Evolutionary conservation across 805 yeast species (phyloP), one percentile per base, ranked within the genome.

Genomic region (Jamesozyma piceae): DNA sequence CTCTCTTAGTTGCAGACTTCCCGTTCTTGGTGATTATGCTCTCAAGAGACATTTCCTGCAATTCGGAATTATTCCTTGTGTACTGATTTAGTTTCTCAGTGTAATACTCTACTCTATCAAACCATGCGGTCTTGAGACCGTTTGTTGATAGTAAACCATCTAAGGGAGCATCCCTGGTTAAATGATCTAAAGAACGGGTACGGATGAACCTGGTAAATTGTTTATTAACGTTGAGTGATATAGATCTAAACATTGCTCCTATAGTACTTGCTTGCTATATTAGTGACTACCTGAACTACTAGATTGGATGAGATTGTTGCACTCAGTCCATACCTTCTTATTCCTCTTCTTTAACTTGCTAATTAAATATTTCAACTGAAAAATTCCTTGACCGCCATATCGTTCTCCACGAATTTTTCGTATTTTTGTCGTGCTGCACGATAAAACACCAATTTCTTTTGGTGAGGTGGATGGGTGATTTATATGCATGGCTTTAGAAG

Each of bases 121-220:
- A 68, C 75, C 80, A 78, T 3, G 74, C 70, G 44, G 68, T 73
- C 13, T 70, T 54, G n/a, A 77, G 53, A 9, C 78, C 77, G 35
- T 65, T 48, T 1, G 66, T 39, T 3, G 77, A 67, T 43, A 73
- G 66, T 3, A 78, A 57, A 2, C 83, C 83, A 1, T 65, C 61
- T 19, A 78, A 63, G 11, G 77, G 77, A 17, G 37, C 27, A 18
- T 37, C 37, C 27, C 29, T 37, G 4, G 11, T 17, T 20, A 41
- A 20, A 41, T 41, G 44, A 10, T 37, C 44, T 18, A 41, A 28
- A 2, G 41, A n/a, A 14, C 32, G 37, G 6, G 42, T 34, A 27
- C 37, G 42, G 18, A 39, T 24, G 13, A 17, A 15, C 22, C 42
- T 33, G n/a, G 29, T 20, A 27, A 39, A 33, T 13, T 26, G 37